Evolutionary conservation across 73 alveolate species (phyloP).

Genomic region (Strombidium stylifer): DNA sequence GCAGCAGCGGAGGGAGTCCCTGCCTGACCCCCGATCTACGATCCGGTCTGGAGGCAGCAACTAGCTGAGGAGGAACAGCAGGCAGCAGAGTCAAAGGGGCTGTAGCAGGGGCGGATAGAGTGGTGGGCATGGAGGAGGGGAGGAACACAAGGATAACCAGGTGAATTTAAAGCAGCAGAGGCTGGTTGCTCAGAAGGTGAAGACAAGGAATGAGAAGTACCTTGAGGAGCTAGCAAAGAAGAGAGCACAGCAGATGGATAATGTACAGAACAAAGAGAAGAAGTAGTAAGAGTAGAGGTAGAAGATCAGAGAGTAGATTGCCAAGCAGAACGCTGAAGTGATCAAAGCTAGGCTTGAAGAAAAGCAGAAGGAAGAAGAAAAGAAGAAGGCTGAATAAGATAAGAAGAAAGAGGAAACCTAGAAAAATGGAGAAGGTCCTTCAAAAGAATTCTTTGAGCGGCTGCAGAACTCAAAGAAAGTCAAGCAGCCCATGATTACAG

Average conservation of each 20-base stretch:
- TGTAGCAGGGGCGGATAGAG: too few species aligned
- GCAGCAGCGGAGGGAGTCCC: too few species aligned
- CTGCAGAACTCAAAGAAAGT: slow-evolving; percentile 28
- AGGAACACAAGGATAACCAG: too few species aligned
- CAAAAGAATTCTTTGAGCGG: slow-evolving; percentile 42
- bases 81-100: too few species aligned
- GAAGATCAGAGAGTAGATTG: slow-evolving; percentile 45
- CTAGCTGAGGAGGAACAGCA: too few species aligned
- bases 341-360: slow-evolving; percentile 50
- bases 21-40: too few species aligned
- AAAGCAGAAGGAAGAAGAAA: slow-evolving; percentile 40
- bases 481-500: slow-evolving; percentile 50
- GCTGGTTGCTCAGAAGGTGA: too few species aligned
- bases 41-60: too few species aligned
- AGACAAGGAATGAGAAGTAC: too few species aligned
- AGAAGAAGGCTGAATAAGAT: slow-evolving; percentile 57
- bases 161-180: too few species aligned
- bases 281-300: slow-evolving; percentile 57
- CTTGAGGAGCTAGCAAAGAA: background rate
- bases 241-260: slow-evolving; percentile 9
- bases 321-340: slow-evolving; percentile 47
- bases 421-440: slow-evolving; percentile 45
- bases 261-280: slow-evolving; percentile 37
- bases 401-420: slow-evolving; percentile 52
- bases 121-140: too few species aligned